phyloP scores from a whole-genome alignment of 2,329 filamentous ascomycete genomes.

The Rutstroemia sp. region DNA sequence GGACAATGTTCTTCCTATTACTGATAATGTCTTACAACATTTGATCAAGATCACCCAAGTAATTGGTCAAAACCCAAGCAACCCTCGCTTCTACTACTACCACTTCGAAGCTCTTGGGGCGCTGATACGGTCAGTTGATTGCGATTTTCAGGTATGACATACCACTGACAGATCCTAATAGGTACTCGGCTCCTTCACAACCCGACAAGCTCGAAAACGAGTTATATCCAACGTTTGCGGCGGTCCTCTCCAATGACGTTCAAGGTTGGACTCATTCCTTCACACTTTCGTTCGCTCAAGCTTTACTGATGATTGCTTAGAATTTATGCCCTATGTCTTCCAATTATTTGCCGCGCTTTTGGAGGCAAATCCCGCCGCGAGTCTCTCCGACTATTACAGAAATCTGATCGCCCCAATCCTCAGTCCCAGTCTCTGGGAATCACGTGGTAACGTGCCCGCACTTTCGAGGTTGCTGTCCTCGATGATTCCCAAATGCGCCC shows the following conservation, averaged over 20 bases:
- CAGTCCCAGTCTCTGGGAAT: constrained; percentile 80
- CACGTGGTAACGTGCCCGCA: constrained; percentile 85
- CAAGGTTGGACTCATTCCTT: constrained; percentile 46
- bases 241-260: constrained; percentile 73
- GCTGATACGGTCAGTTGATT: constrained; percentile 47
- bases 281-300: background rate
- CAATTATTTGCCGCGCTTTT: constrained; percentile 88
- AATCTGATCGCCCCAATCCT: constrained; percentile 72
- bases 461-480: constrained; percentile 77
- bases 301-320: constrained; percentile 39
- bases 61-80: constrained; percentile 92
- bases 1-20: constrained; percentile 66
- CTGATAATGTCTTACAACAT: constrained; percentile 73
- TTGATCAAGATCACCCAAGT: constrained; percentile 84
- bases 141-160: background rate
- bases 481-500: constrained; percentile 70
- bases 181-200: constrained; percentile 60
- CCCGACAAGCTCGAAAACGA: constrained; percentile 69
- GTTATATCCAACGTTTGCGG: constrained; percentile 77
- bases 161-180: background rate
- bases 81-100: constrained; percentile 97
- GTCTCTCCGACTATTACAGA: constrained; percentile 75
- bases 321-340: constrained; percentile 95
- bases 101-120: constrained; percentile 94
- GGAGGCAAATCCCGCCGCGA: constrained; percentile 73